Evolutionary conservation across 306 rosid genomes (phyloP), one percentile per base, ranked within the genome.

Genomic region (Malus orientalis): DNA sequence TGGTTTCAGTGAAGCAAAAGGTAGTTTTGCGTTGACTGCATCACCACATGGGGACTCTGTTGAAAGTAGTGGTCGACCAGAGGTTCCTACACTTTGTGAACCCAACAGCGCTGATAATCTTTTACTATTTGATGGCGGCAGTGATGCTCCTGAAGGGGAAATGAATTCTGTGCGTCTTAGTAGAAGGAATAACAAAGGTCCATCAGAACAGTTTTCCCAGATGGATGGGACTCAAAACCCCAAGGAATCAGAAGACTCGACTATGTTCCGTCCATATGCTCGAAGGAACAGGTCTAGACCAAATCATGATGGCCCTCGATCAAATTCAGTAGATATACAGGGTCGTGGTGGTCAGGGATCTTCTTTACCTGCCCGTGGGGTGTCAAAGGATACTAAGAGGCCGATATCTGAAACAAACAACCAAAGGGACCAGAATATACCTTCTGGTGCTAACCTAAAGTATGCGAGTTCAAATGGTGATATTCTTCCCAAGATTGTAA

Each of bases 41-140:
- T 96, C 99, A 67, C 97, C 99, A 72, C 97, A 78, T 79, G 98
- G 98, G 51, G 99, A 96, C 79, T 96, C 99, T 78, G 96, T 93
- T n/a, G 98, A 96, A 79, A 96, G 99, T 81, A 96, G 96, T 73
- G 93, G 96, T 79, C 88, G 93, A 73, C 99, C 96, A 45, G 96
- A 96, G 79, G 91, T 84, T 77, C 91, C 91, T 76, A 79, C 89
- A 63, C 81, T 83, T 63, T 86, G 93, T 79, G 99, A 96, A 77
- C 97, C 99, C 57, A 96, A 91, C 77, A 93, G 95, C 79, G 99
- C 97, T 65, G 99, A 96, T 86, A 93, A 96, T 83, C 96, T 96
- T 73, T 85, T 89, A 73, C 93, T 91, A 57, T 96, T 93, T 86
- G 94, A 90, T 74, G 92, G 86, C 74, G 94, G 83, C 71, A 90